Evolutionary conservation across 345 rosid genomes (phyloP), one percentile per base, ranked within the genome.

Genomic region (Kernera saxatilis): DNA sequence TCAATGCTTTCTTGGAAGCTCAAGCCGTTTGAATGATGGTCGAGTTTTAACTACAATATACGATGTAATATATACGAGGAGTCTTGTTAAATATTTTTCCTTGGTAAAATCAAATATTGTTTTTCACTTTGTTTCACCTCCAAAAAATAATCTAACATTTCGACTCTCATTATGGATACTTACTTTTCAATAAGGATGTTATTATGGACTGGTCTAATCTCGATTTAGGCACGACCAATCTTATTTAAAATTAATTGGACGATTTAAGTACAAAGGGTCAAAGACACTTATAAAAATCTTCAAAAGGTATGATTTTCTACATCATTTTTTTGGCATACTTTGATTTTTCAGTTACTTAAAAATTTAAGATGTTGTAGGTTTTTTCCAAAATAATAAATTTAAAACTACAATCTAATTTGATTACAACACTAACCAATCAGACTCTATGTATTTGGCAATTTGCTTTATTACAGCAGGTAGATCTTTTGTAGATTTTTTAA

Each of bases 1-100:
- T 82, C 49, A 82, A 75, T 75, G 85, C 88, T 55, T 84, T 88
- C 79, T 80, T 90, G 55, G 86, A 84, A 67, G 91, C 93, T 14
- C 91, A 90, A 60, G 78, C 80, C 67, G 84, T 83, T 12, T 88
- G 78, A 89, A 23, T 21, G 11, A 57, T 55, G 54, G 10, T 40
- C 7, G 8, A 51, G 27, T 30, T 43, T 59, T 32, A 25, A 69
- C 15, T 43, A 45, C 48, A 49, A 8, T 55, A 53, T 41, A 33
- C 30, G 1, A 14, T 37, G 19, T 65, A 48, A 44, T 29, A 49
- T 46, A 46, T 52, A 0, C 4, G 30, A 11, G 17, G 49, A 57
- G 66, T 37, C 45, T 35, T 74, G 61, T 40, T 15, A 48, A 63
- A 56, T 65, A 64, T 30, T 53, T 25, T 23, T 19, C 14, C n/a